Evolutionary conservation across 163 green algal species (phyloP).

Genomic region (Prototheca stagnorum): DNA sequence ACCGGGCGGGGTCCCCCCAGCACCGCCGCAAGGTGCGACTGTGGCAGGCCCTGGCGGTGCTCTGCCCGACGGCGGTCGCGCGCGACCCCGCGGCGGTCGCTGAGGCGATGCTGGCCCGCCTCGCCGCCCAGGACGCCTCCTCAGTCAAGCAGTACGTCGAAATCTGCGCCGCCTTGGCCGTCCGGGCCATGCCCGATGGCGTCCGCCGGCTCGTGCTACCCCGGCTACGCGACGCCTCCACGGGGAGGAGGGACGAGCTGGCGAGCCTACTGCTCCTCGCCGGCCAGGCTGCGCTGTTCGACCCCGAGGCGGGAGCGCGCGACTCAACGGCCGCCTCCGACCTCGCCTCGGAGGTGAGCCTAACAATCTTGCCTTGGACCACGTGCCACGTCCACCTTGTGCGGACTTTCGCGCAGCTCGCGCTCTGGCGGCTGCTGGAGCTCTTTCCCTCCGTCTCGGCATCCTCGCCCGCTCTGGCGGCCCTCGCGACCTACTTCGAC

Average conservation of each 20-base stretch:
- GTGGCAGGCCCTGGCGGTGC: constrained; percentile 37
- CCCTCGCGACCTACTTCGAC: constrained; percentile 13
- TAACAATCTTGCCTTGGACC: constrained; percentile 21
- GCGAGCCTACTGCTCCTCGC: constrained; percentile 18
- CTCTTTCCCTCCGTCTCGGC: constrained; percentile 11
- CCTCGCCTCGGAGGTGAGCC: neutral
- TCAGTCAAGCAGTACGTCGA: constrained; percentile 41
- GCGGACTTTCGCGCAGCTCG: constrained; percentile 34
- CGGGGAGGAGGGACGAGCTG: constrained; percentile 4
- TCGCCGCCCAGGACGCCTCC: constrained; percentile 19
- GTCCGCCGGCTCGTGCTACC: constrained; percentile 10
- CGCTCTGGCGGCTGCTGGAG: constrained; percentile 22
- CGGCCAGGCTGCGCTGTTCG: constrained; percentile 1
- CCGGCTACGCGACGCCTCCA: constrained; percentile 6
- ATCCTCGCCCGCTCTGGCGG: neutral
- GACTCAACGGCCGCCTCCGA: neutral
- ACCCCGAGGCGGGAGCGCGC: neutral
- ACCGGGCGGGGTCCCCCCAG: no score
- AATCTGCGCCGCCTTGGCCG: constrained; percentile 15
- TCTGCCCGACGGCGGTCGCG: constrained; percentile 12
- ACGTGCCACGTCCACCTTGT: constrained; percentile 28
- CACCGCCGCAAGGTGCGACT: constrained; percentile 33
- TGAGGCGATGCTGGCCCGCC: neutral
- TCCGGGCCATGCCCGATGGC: neutral
- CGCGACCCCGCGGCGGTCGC: constrained; percentile 1